Evolutionary conservation across 495 filamentous ascomycete species (phyloP), one percentile per base, ranked within the genome.

Genomic region (Lentithecium fluviatile): DNA sequence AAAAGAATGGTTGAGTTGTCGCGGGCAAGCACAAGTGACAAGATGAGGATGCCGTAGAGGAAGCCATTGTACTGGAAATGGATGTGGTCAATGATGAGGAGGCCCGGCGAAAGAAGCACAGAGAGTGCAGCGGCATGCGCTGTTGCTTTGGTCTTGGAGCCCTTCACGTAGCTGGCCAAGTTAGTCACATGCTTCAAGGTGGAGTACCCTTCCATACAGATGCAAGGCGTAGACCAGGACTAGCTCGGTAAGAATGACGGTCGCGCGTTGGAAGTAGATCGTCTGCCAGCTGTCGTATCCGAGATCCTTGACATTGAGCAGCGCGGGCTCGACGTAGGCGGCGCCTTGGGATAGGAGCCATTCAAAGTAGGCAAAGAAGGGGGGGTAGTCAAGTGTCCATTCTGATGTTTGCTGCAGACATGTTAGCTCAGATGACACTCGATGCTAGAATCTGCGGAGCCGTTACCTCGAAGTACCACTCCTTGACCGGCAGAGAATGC

Each of bases 11-110:
- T 89, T 3, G 89, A 89, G 60, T 82, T 83, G 52, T 88, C 85
- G 37, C 90, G 85, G 1, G 89, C 90, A 55, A 91, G 73, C 0
- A 95, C 88, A 25, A 98, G 78, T 0, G 93, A 97, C 32, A 91
- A 76, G 21, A 97, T 81, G 38, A 98, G 74, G 34, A 97, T 76
- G 15, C 94, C 94, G 69, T 96, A 97, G 70, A 98, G 82, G 75
- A 91, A 91, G 51, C 94, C 94, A 74, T 98, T 98, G 78, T 98
- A 97, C 76, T 98, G 94, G 75, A 98, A 98, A 72, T 98, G 94
- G 62, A 98, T 95, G 71, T 98, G 94, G 69, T 98, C 94, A 72
- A 98, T 97, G 68, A 98, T 95, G 46, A 98, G 78, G 11, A 98
- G 82, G 26, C 93, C 94, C 1, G 94, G 94, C 2, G 91, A 96